Conservation (phyloP, 2,329 filamentous ascomycete species). For the Apiospora koreana region DNA sequence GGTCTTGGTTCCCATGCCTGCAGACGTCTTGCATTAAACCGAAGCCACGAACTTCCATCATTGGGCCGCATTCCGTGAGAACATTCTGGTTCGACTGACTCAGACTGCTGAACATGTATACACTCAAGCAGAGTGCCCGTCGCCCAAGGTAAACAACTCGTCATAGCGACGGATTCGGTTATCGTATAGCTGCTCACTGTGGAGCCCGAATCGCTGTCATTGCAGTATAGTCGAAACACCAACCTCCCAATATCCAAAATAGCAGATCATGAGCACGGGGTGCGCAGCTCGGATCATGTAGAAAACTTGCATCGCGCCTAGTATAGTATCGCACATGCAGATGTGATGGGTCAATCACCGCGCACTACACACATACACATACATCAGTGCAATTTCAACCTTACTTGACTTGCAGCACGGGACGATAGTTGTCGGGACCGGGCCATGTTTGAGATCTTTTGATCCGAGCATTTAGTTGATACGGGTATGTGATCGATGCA, state of each 20-base stretch:
- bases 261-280: background rate
- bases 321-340: background rate
- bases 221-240: slow-evolving; percentile 8
- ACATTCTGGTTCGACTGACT: background rate
- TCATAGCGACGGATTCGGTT: background rate
- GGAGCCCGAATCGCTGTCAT: background rate
- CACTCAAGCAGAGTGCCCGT: background rate
- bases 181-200: slow-evolving; percentile 6
- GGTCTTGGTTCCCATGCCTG: background rate
- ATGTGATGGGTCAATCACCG: background rate
- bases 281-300: background rate
- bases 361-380: background rate
- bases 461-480: background rate
- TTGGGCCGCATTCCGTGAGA: slow-evolving; percentile 1
- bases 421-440: background rate
- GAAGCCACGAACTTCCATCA: background rate
- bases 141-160: background rate
- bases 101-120: background rate
- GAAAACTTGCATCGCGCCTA: background rate
- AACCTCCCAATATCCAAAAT: background rate
- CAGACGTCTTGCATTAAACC: slow-evolving; percentile 7
- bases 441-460: background rate
- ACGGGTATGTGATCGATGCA: background rate
- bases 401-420: background rate
- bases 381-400: background rate